A percentile compares a stretch with the other conserved stretches of the same genome.
These are phyloP conservation scores for Penicillium aurantiogriseum DNA, from an alignment of 2,329 filamentous ascomycete genomes.

Conservation along the genomic window DNA sequence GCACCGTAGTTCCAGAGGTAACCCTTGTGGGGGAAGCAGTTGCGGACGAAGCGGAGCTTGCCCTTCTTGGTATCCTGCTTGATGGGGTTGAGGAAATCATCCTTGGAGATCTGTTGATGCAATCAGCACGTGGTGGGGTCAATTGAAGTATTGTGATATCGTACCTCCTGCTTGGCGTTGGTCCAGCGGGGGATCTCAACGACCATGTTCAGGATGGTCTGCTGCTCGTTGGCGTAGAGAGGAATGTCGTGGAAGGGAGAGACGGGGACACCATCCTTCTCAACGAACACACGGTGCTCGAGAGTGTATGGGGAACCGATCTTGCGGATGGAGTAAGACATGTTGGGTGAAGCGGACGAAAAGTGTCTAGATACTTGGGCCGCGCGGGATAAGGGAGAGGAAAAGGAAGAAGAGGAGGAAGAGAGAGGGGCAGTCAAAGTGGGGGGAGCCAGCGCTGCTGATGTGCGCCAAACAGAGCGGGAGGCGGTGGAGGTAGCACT, in stretches of 20 bases:
- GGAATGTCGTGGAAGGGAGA: conserved; percentile 99
- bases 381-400: conserved; percentile 35
- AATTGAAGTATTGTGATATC: conserved; percentile 29
- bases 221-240: conserved; percentile 92
- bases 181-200: conserved; percentile 99
- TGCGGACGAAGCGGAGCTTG: conserved; percentile 98
- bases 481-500: conserved; percentile 35
- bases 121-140: conserved; percentile 18
- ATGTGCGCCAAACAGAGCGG: conserved; percentile 34
- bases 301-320: conserved; percentile 86
- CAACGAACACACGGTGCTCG: conserved; percentile 95
- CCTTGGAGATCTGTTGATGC: conserved; percentile 82
- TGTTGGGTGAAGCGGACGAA: conserved; percentile 40
- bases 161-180: conserved; percentile 98
- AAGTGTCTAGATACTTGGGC: conserved; percentile 51
- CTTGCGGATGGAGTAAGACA: conserved; percentile 75
- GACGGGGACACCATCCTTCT: conserved; percentile 92
- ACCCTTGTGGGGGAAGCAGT: conserved; percentile 99
- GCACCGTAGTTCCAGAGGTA: conserved; percentile 99
- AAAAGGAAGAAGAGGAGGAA: conserved; percentile 22
- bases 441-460: conserved; percentile 44
- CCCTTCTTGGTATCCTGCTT: conserved; percentile 99
- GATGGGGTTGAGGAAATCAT: conserved; percentile 96
- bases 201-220: conserved; percentile 97
- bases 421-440: conserved; percentile 35